Base-by-base conservation (phyloP, 2,329 filamentous ascomycete genomes). In the Dichotomopilus funicola region DNA sequence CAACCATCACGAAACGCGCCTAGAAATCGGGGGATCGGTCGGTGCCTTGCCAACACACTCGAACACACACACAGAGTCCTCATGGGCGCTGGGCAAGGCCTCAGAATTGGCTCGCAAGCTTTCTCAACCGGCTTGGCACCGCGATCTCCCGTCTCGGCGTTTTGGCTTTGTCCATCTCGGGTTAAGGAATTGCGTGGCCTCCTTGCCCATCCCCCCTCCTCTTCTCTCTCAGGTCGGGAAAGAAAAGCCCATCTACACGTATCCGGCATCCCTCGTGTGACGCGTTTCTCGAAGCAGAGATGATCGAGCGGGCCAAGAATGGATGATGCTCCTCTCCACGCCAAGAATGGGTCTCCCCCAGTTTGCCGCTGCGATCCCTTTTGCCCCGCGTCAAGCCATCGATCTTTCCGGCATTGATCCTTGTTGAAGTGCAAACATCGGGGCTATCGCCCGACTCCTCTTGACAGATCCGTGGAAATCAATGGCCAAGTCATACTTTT, bases 141-240 rank as follows among this genome's bases (percentile, higher is more conserved):
- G 59, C 61, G 63, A 64, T 64, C 62, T 63, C 59, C 59, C 62
- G 63, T 58, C 63, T 64, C 59, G 63, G 62, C 62, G 49, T 54
- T 57, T 48, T 53, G 19, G 36, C 54, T 45, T 47, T 46, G 45
- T 53, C 57, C 43, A 52, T 55, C 51, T 55, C 49, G 54, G 45
- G 13, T 49, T 44, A 46, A 44, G 50, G 45, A 49, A 56, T 46
- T 19, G n/a, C 37, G 19, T 27, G 19, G 19, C 19, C 19, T 27
- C 19, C 19, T 27, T 27, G 19, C 19, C 19, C 19, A 27, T 27
- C 19, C 19, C 19, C 19, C 19, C 19, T 27, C 19, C 19, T 27
- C 19, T 27, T 27, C 19, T 27, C 19, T 27, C 19, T 27, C 19
- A 27, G 19, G 19, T 27, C 19, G 19, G 19, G 19, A 27, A 27